Percentiles rank a stretch among this genome's conserved stretches.
Conservation (phyloP, 1,139 yeast genomes). For the Scheffersomyces quercinus region DNA sequence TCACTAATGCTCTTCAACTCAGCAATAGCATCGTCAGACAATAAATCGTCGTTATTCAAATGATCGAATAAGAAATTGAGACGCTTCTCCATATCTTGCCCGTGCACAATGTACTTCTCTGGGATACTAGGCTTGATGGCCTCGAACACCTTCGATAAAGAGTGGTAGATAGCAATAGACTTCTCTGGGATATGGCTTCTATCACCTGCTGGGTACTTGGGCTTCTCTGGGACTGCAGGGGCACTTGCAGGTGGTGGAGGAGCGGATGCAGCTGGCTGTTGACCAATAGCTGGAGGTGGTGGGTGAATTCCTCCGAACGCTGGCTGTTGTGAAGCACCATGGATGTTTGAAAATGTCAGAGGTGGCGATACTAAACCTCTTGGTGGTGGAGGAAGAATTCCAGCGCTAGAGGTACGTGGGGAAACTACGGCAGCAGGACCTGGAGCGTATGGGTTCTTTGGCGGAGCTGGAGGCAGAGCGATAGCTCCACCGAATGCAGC, state of each 20-base stretch:
- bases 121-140: conserved; percentile 76
- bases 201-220: conserved; percentile 67
- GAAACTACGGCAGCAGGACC: conserved; percentile 16
- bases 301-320: conserved; percentile 7
- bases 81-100: conserved; percentile 81
- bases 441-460: conserved; percentile 46
- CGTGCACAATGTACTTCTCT: conserved; percentile 70
- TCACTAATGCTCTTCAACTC: conserved; percentile 54
- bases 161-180: conserved; percentile 58
- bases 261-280: conserved; percentile 14
- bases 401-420: conserved; percentile 10
- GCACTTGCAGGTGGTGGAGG: conserved; percentile 17
- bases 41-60: conserved; percentile 70
- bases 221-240: conserved; percentile 17
- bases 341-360: conserved; percentile 3
- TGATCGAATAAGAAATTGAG: conserved; percentile 75
- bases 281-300: conserved; percentile 11
- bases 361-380: conserved; percentile 19
- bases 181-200: conserved; percentile 66
- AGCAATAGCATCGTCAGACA: conserved; percentile 57
- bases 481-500: conserved; percentile 12
- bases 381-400: conserved; percentile 13
- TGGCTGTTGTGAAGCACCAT: conserved; percentile 14
- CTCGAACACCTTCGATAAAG: conserved; percentile 54
- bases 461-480: conserved; percentile 19